phyloP scores from a whole-genome alignment of 1,284 basidiomycete species.

The Porogramme epimiltina region DNA sequence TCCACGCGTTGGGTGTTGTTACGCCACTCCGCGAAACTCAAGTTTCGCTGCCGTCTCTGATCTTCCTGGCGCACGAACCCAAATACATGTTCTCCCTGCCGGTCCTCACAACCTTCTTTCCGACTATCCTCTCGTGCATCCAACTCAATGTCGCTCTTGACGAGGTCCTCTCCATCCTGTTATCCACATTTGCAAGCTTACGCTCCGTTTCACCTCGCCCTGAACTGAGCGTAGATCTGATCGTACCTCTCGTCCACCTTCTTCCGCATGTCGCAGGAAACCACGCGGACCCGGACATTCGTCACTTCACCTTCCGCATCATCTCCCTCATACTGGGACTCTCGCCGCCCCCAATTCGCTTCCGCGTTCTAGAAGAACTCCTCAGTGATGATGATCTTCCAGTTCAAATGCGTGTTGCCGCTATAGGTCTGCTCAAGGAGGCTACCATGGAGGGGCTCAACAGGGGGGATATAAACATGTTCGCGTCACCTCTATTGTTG shows the following conservation, averaged over 20 bases:
- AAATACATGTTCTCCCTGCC: constrained; percentile 23
- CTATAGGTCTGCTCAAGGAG: constrained; percentile 68
- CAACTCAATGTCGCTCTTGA: constrained; percentile 55
- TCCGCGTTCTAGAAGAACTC: constrained; percentile 54
- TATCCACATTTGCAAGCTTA: constrained; percentile 41
- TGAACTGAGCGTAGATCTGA: constrained; percentile 45
- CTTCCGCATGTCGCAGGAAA: constrained; percentile 58
- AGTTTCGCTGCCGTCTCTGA: constrained; percentile 40
- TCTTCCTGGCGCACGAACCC: constrained; percentile 50
- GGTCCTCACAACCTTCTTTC: constrained; percentile 40
- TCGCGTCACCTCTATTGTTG: constrained; percentile 50
- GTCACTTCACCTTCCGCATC: constrained; percentile 61
- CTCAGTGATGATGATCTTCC: constrained; percentile 48
- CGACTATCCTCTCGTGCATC: constrained; percentile 49
- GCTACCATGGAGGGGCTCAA: constrained; percentile 55
- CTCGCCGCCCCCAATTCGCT: constrained; percentile 46
- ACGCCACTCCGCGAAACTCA: constrained; percentile 11
- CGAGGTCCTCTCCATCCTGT: constrained; percentile 57
- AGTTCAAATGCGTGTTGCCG: constrained; percentile 66
- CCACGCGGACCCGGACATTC: constrained; percentile 56
- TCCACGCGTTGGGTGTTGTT: constrained; percentile 22
- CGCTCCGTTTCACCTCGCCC: constrained; percentile 17
- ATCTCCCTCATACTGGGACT: constrained; percentile 53
- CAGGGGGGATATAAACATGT: constrained; percentile 37
- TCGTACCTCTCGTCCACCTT: constrained; percentile 47